A percentile compares a stretch with the other conserved stretches of the same genome.
phyloP scores from a whole-genome alignment of 768 basidiomycete genomes.

The Psilocybe cyanescens region DNA sequence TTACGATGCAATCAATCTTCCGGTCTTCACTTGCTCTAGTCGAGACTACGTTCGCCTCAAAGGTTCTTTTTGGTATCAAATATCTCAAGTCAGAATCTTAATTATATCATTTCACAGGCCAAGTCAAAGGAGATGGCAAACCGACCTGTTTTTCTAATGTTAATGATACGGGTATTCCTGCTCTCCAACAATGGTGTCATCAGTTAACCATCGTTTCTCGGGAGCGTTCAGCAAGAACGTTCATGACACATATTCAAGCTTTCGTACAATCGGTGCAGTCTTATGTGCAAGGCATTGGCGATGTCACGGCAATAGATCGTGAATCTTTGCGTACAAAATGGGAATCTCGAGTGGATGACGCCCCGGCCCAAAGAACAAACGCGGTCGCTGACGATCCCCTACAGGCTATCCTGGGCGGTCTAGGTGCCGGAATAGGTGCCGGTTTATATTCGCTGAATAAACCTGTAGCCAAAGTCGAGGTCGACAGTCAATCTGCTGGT shows the following conservation, averaged over 20 bases:
- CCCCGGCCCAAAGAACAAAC: not conserved
- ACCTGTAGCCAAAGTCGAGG: conserved; percentile 43
- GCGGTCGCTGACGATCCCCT: conserved; percentile 36
- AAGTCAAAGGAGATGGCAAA: conserved; percentile 64
- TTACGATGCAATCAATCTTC: conserved; percentile 62
- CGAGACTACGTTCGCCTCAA: conserved; percentile 64
- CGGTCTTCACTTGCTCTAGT: conserved; percentile 64
- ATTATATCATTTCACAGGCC: conserved; percentile 36
- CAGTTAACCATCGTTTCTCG: conserved; percentile 56
- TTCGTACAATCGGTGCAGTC: conserved; percentile 51
- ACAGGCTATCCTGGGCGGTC: conserved; percentile 33
- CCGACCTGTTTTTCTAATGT: conserved; percentile 56
- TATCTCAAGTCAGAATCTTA: not conserved
- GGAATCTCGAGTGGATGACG: conserved; percentile 43
- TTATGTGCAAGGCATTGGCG: conserved; percentile 54
- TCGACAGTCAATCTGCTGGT: conserved; percentile 44
- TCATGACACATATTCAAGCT: conserved; percentile 49
- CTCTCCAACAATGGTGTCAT: conserved; percentile 62
- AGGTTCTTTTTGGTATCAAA: conserved; percentile 31
- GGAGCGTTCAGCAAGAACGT: conserved; percentile 45
- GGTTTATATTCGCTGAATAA: conserved; percentile 40
- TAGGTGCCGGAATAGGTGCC: conserved; percentile 25
- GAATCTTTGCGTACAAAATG: conserved; percentile 51
- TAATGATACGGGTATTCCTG: conserved; percentile 60
- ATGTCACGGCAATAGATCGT: conserved; percentile 56